Evolutionary conservation across 2,329 filamentous ascomycete genomes (phyloP).

Genomic region (Scedosporium minutisporum): DNA sequence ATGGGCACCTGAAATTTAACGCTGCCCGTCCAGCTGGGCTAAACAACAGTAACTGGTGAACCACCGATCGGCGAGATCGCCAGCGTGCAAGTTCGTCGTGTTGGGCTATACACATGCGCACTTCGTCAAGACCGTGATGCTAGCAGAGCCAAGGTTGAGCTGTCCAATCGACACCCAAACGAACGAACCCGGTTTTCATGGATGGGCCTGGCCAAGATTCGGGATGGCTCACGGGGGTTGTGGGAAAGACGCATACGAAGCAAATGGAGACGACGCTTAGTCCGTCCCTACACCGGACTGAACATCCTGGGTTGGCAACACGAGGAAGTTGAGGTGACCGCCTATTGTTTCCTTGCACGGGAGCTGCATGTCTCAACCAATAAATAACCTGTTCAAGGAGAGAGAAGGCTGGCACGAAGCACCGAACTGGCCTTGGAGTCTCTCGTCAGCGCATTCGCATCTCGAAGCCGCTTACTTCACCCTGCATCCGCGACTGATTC

Average conservation of each 20-base stretch:
- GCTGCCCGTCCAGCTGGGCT: no score
- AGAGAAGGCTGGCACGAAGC: background rate
- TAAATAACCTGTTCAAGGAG: background rate
- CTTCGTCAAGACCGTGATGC: background rate
- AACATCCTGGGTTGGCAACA: background rate
- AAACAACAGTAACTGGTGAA: no score
- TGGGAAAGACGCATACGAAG: background rate
- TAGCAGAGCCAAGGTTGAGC: background rate
- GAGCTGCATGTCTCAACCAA: no score
- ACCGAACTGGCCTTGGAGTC: background rate
- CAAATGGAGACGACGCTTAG: background rate
- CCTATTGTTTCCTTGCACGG: background rate
- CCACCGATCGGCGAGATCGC: background rate
- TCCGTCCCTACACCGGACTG: background rate
- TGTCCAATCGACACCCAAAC: background rate
- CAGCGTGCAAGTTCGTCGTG: background rate
- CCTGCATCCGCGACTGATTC: background rate
- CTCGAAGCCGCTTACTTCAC: background rate
- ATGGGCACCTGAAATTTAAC: no score
- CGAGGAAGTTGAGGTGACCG: background rate
- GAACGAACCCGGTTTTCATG: background rate
- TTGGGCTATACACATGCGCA: background rate
- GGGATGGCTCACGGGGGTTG: background rate
- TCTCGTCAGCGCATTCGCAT: background rate
- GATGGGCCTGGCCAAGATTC: background rate